Evolutionary conservation across 2,329 filamentous ascomycete species (phyloP).

Genomic region (Plectosphaerella sp.): DNA sequence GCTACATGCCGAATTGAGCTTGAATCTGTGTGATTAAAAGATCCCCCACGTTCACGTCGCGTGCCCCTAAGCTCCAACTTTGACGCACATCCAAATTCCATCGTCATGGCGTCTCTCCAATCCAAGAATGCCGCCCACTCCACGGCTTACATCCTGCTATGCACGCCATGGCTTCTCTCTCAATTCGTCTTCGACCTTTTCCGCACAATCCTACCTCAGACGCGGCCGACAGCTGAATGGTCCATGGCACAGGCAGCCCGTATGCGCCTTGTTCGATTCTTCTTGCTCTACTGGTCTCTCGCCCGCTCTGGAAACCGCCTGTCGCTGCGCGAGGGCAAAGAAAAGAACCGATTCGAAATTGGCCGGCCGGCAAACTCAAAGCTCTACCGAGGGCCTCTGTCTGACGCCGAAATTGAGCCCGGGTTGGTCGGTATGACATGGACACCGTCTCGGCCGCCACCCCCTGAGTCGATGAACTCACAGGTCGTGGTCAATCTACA

Average conservation of each 20-base stretch:
- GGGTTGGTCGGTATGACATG: background rate
- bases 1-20: too few species aligned
- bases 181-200: background rate
- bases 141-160: background rate
- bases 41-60: too few species aligned
- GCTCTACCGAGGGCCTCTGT: background rate
- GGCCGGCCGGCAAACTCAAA: background rate
- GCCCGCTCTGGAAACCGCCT: background rate
- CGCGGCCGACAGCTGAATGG: background rate
- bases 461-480: background rate
- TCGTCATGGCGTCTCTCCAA: too few species aligned
- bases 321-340: background rate
- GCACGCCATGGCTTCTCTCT: background rate
- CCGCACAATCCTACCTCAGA: background rate
- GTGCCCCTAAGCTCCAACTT: too few species aligned
- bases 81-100: too few species aligned
- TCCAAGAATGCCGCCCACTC: too few species aligned
- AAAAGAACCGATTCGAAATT: background rate
- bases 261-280: background rate
- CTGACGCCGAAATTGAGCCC: background rate
- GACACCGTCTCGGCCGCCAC: background rate
- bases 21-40: too few species aligned
- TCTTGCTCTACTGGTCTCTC: background rate
- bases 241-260: background rate
- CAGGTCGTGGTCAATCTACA: constrained; percentile 17